Base-by-base conservation (phyloP, 2,329 filamentous ascomycete genomes). In the Penicillium italicum region DNA sequence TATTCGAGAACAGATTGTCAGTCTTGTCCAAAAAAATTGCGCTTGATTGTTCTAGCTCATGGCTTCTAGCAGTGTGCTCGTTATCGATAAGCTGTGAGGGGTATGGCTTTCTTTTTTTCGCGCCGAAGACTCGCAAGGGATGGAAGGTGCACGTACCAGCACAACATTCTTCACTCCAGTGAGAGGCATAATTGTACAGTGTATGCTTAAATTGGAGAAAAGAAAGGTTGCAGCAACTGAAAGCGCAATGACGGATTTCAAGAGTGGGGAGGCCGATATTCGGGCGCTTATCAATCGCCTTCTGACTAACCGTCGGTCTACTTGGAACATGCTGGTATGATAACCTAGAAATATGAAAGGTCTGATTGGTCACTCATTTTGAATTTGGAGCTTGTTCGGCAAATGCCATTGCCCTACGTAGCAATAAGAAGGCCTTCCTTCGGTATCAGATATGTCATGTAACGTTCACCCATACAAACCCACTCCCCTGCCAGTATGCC, bases 101-200 rank as follows among this genome's bases (percentile, higher is more conserved):
- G 59, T 45, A 58, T 59, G 50, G 46, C 38, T 57, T 59, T 53
- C 53, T 45, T 58, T 57, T 56, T 57, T 47, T 46, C 31, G 10
- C 28, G 33, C 33, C 2, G 22, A 22, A 11, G 16, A 22, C 18
- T 53, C 8, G 24, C 26, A 33, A 42, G 34, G 30, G 16, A 20
- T 30, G 12, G 11, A 20, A 24, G 11, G 22, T 8, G 31, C 2
- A 69, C 72, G 61, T 59, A 77, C 74, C 67, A 77, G 66, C 37
- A 77, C 65, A 33, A 77, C 72, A 55, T 77, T 75, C 58, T 76
- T 76, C 43, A 77, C 73, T 3, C 74, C 74, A 56, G 72, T 69
- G 42, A 77, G 62, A 68, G 74, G 72, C 74, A 77, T 77, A 24
- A 55, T 62, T 43, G 33, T 31, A 50, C 5, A 51, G 12, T 54